phyloP scores from a whole-genome alignment of 495 filamentous ascomycete genomes.

The Lasiosphaeria hispida region DNA sequence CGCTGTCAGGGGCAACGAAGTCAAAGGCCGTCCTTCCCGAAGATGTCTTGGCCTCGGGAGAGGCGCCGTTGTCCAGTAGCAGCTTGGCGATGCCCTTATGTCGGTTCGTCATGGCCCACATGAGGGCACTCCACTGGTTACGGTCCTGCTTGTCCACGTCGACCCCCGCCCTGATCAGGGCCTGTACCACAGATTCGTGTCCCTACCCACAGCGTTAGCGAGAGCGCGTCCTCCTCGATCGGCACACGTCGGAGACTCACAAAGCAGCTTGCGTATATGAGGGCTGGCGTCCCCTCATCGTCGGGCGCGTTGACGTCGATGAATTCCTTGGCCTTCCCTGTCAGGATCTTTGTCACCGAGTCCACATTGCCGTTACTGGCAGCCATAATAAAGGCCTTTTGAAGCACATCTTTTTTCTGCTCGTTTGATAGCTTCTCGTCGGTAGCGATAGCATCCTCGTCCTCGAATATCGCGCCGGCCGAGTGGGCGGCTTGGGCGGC shows the following conservation, averaged over 20 bases:
- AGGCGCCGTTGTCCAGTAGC: constrained; percentile 88
- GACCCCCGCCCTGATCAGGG: constrained; percentile 82
- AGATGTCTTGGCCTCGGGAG: constrained; percentile 90
- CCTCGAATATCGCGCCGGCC: constrained; percentile 65
- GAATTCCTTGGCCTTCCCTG: constrained; percentile 69
- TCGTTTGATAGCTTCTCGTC: constrained; percentile 70
- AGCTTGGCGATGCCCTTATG: constrained; percentile 94
- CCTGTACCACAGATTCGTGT: constrained; percentile 84
- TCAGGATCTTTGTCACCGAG: constrained; percentile 70
- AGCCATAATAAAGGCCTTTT: constrained; percentile 89
- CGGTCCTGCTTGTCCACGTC: constrained; percentile 90
- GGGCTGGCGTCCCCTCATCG: constrained; percentile 88
- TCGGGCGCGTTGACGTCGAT: constrained; percentile 89
- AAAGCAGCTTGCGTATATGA: constrained; percentile 99
- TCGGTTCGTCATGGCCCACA: constrained; percentile 99
- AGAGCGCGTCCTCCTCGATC: constrained; percentile 9
- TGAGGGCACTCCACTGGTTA: constrained; percentile 95
- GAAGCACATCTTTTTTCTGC: constrained; percentile 77
- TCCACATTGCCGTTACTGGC: constrained; percentile 94
- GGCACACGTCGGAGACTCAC: constrained; percentile 48
- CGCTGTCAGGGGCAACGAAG: constrained; percentile 90
- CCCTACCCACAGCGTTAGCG: constrained; percentile 53
- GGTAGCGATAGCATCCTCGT: constrained; percentile 74
- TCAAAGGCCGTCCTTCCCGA: constrained; percentile 95
- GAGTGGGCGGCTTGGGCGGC: constrained; percentile 86